Percentiles rank a stretch among this genome's conserved stretches.
Evolutionary conservation across 139 green algal genomes (phyloP).

Genomic region (Chlorella ohadii): DNA sequence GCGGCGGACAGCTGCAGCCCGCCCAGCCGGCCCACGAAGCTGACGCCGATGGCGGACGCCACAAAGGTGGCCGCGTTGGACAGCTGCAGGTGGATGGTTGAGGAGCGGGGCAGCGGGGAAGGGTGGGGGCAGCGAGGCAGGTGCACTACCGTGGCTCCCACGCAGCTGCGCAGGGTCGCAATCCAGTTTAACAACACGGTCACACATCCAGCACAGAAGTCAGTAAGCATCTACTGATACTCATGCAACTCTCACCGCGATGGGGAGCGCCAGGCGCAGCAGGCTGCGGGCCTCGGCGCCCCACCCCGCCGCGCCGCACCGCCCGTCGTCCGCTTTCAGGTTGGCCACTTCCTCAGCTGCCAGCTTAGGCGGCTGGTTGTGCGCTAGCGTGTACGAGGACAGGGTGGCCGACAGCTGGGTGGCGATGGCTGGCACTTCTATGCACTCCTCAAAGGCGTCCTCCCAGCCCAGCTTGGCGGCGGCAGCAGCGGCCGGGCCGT

Average conservation of each 20-base stretch:
- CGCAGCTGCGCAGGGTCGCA: too few relatives aligned
- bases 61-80: neutral
- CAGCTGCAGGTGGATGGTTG: neutral
- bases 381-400: neutral
- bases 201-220: too few relatives aligned
- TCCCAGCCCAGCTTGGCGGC: neutral
- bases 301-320: neutral
- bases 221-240: too few relatives aligned
- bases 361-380: neutral
- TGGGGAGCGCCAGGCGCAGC: conserved; percentile 6
- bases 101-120: too few relatives aligned
- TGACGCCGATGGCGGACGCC: conserved; percentile 9
- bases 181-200: too few relatives aligned
- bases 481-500: too few relatives aligned
- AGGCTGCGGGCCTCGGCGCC: neutral
- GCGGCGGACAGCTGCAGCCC: conserved; percentile 21
- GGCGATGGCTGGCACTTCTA: neutral
- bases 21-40: conserved; percentile 18
- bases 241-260: neutral
- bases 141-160: too few relatives aligned
- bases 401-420: neutral
- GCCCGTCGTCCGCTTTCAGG: neutral
- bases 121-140: too few relatives aligned
- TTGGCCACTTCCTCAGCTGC: neutral
- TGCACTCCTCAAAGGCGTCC: neutral